Evolutionary conservation across 1,284 basidiomycete genomes (phyloP).

Genomic region (Cryptococcus jaspeensis): DNA sequence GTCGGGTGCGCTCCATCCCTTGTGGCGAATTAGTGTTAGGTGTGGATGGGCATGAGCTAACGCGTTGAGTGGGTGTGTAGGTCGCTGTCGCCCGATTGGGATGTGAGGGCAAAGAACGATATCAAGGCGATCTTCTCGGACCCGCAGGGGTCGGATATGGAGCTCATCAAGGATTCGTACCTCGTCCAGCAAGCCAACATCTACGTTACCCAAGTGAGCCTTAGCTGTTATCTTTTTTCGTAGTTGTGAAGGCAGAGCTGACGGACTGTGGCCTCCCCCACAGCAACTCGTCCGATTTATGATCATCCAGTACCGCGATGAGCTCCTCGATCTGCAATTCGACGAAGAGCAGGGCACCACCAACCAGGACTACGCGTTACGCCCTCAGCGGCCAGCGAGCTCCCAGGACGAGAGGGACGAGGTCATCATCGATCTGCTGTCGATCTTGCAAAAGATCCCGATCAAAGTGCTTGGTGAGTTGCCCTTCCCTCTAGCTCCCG

Average conservation of each 20-base stretch:
- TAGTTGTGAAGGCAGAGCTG: background rate
- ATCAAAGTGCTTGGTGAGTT: slow-evolving; percentile 32
- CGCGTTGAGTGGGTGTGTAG: slow-evolving; percentile 1
- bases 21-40: too few relatives aligned
- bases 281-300: slow-evolving; percentile 41
- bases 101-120: slow-evolving; percentile 36
- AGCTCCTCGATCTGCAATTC: slow-evolving; percentile 18
- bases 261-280: background rate
- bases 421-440: slow-evolving; percentile 28
- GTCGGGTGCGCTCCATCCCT: slow-evolving; percentile 12
- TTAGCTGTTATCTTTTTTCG: background rate
- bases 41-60: slow-evolving; percentile 17
- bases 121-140: slow-evolving; percentile 28
- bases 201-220: slow-evolving; percentile 36
- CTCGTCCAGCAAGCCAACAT: slow-evolving; percentile 48
- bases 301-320: slow-evolving; percentile 39
- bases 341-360: background rate
- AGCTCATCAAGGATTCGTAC: slow-evolving; percentile 35
- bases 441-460: slow-evolving; percentile 37
- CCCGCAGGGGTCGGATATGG: slow-evolving; percentile 22
- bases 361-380: background rate
- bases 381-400: background rate
- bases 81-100: slow-evolving; percentile 23
- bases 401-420: slow-evolving; percentile 4
- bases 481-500: background rate